Percentiles rank a stretch among this genome's conserved stretches.
These are phyloP conservation scores for Gyrodon lividus DNA, from an alignment of 768 basidiomycete species.

Conservation along the genomic window DNA sequence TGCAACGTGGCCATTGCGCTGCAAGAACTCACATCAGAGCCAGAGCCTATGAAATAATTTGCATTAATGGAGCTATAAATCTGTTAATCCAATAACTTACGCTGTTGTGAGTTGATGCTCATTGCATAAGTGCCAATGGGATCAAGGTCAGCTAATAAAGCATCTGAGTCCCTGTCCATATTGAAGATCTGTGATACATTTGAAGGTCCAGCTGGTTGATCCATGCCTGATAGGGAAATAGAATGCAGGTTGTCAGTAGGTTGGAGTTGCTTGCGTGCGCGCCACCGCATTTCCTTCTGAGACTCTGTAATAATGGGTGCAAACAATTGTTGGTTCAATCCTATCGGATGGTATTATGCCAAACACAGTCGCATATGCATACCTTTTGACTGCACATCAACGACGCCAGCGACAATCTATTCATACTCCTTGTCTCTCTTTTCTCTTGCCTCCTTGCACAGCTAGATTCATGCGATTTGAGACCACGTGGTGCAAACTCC, in stretches of 20 bases:
- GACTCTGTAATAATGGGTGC: neutral
- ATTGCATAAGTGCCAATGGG: neutral
- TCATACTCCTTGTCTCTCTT: constrained; percentile 1
- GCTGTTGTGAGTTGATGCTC: neutral
- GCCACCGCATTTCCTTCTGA: neutral
- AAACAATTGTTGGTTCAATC: neutral
- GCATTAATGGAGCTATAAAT: neutral
- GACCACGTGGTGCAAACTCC: neutral
- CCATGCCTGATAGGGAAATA: too few relatives aligned
- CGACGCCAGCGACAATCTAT: neutral
- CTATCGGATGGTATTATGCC: neutral
- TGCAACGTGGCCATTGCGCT: neutral
- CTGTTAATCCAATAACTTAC: neutral
- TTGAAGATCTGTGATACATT: too few relatives aligned
- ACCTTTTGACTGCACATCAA: constrained; percentile 1
- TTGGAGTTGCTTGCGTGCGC: too few relatives aligned
- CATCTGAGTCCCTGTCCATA: neutral
- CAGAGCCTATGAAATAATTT: neutral
- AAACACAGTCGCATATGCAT: neutral
- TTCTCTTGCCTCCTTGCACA: neutral
- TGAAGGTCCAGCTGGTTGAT: neutral
- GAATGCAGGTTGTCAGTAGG: too few relatives aligned
- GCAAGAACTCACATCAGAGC: neutral
- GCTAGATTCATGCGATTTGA: constrained; percentile 5
- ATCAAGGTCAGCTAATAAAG: neutral